Base-by-base conservation (phyloP, 2,329 filamentous ascomycete species). In the Neopestalotiopsis clavispora region DNA sequence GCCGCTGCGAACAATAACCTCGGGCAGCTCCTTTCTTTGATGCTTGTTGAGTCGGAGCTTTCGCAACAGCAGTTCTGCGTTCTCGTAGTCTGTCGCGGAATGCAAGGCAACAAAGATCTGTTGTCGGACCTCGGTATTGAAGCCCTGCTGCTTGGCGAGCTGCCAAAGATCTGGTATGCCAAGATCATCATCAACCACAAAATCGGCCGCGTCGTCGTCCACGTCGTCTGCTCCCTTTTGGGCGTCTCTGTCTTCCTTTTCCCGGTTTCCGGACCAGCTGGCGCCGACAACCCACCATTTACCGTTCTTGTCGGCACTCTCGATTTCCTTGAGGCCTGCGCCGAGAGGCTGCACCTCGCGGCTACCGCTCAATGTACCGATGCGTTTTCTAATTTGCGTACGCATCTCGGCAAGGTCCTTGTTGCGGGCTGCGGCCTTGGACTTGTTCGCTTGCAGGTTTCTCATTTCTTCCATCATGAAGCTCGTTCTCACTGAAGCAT, bases 271-370 rank as follows among this genome's bases (percentile, higher is more conserved):
- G 4, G 86, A 83, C 89, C 95, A 98, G 79, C 94, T 97, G n/a
- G 96, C 95, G 65, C 96, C 96, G 4, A 98, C 93, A 23, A 98
- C 89, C 96, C 96, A 99, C 96, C 96, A 99, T 83, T 97, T 98
- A 0, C 96, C 96, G 77, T 91, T 93, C 77, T 92, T 95, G 56
- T 95, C 92, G 0, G 92, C 91, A 71, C 95, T 89, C 71, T 90
- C 90, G 65, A 99, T 93, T 75, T 99, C 96, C 49, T 87, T 85
- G 4, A 98, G 85, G 12, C 92, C 90, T 68, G 98, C 91, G 9
- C 94, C 90, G 69, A 99, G 86, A 4, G 96, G 94, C 70, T 94
- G 69, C 92, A 84, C 69, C 85, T 88, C 75, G 84, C 79, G 74
- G 82, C 81, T 72, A 23, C 77, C 74, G 76, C 93, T 96, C 49